Evolutionary conservation across 2,329 filamentous ascomycete species (phyloP).

Genomic region (Lomentospora prolificans): DNA sequence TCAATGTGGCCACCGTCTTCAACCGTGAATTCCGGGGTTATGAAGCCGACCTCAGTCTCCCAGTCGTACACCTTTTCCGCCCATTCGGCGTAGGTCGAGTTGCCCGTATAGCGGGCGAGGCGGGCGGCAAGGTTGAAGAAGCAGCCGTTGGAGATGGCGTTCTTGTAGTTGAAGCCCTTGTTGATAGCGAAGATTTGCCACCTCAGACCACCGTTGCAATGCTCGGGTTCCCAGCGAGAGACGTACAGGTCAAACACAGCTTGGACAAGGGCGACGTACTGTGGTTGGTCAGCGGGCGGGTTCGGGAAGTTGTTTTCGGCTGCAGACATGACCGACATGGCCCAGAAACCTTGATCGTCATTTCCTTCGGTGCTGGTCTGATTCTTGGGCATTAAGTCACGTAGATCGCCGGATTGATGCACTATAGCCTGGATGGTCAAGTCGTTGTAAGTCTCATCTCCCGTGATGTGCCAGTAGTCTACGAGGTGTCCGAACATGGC

Average conservation of each 20-base stretch:
- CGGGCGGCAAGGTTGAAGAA: conserved; percentile 63
- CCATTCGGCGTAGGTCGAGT: conserved; percentile 69
- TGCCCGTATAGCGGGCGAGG: conserved; percentile 68
- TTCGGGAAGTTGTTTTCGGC: conserved; percentile 68
- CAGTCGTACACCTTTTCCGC: conserved; percentile 62
- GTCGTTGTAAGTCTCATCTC: conserved; percentile 54
- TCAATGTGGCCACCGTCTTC: conserved; percentile 36
- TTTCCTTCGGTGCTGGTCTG: conserved; percentile 55
- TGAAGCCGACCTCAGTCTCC: conserved; percentile 45
- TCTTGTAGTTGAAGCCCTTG: conserved; percentile 60
- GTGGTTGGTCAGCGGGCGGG: conserved; percentile 49
- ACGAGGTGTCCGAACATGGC: conserved; percentile 62
- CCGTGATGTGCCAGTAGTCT: conserved; percentile 64
- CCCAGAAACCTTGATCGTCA: conserved; percentile 79
- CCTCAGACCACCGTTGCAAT: conserved; percentile 64
- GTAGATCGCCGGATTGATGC: conserved; percentile 49
- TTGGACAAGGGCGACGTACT: conserved; percentile 71
- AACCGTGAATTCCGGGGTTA: conserved; percentile 44
- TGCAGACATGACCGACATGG: conserved; percentile 68
- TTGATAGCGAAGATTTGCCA: conserved; percentile 84
- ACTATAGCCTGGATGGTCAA: conserved; percentile 48
- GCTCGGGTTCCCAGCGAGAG: conserved; percentile 53
- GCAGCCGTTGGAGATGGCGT: conserved; percentile 58
- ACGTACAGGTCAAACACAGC: conserved; percentile 74
- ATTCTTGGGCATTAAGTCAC: conserved; percentile 58